Evolutionary conservation across 2,329 filamentous ascomycete species (phyloP).

Genomic region (Fusarium sambucinum): DNA sequence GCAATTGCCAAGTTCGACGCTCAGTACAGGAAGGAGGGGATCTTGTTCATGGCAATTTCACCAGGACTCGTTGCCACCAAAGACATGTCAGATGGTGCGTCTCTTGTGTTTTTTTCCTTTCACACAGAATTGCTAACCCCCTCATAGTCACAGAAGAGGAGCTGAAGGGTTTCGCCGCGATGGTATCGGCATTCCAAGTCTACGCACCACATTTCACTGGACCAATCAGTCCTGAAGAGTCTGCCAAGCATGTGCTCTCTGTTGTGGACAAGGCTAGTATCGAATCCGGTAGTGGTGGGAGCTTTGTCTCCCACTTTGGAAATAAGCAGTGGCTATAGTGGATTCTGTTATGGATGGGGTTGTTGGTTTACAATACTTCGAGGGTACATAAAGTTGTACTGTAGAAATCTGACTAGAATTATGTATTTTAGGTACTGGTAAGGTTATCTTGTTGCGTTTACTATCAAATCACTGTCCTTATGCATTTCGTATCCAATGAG

Average conservation of each 20-base stretch:
- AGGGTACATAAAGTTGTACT: background rate
- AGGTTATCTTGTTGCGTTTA: fast-evolving
- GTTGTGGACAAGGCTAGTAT: conserved; percentile 52
- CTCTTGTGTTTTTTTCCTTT: fast-evolving
- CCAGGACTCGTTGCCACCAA: conserved; percentile 65
- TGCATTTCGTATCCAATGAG: background rate
- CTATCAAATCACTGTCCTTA: background rate
- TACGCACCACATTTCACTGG: conserved; percentile 57
- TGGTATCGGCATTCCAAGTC: conserved; percentile 49
- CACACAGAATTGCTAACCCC: background rate
- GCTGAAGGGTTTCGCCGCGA: conserved; percentile 27
- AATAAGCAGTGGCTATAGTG: conserved; percentile 64
- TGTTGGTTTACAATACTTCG: background rate
- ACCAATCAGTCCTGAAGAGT: conserved; percentile 52
- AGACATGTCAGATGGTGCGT: conserved; percentile 45
- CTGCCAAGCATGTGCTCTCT: conserved; percentile 51
- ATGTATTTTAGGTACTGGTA: background rate
- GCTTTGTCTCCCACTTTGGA: conserved; percentile 66
- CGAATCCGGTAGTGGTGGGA: conserved; percentile 61
- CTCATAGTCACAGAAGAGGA: conserved; percentile 46
- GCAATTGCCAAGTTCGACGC: conserved; percentile 65
- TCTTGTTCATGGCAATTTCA: conserved; percentile 64
- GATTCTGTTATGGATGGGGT: too few relatives aligned
- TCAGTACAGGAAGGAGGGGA: conserved; percentile 61
- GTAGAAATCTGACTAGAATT: background rate